phyloP scores from a whole-genome alignment of 176 grass and related monocot species.

The Melocanna baccifera region DNA sequence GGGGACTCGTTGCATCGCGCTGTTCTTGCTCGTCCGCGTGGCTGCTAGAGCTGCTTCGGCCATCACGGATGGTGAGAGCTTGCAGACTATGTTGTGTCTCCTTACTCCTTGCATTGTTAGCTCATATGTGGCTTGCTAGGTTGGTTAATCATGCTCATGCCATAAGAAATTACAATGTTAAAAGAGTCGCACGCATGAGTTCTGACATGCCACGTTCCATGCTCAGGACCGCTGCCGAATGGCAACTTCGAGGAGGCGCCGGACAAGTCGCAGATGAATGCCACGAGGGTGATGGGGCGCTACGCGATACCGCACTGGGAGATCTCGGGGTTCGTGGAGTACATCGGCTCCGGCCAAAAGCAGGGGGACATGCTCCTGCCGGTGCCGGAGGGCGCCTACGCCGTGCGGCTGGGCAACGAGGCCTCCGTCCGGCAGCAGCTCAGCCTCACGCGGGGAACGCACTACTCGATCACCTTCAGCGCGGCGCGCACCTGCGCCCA shows the following conservation, averaged over 20 bases:
- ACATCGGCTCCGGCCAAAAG: slow-evolving; percentile 47
- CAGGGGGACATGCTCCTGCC: slow-evolving; percentile 58
- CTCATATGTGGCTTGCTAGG: not conserved
- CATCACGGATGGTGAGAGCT: slow-evolving; percentile 39
- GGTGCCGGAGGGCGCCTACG: slow-evolving; percentile 57
- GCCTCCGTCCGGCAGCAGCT: slow-evolving; percentile 52
- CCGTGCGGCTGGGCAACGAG: slow-evolving; percentile 57
- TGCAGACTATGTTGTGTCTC: not conserved
- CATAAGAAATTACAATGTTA: not conserved
- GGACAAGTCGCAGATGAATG: slow-evolving; percentile 32
- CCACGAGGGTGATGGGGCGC: slow-evolving; percentile 34
- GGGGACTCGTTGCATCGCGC: not conserved
- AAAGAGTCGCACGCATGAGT: not conserved
- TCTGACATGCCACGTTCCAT: not conserved
- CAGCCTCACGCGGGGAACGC: slow-evolving; percentile 23
- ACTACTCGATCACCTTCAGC: slow-evolving; percentile 66
- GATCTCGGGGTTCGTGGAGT: slow-evolving; percentile 45
- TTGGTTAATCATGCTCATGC: not conserved
- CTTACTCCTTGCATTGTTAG: not conserved
- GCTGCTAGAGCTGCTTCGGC: slow-evolving; percentile 9
- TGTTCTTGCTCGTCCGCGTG: slow-evolving; percentile 21
- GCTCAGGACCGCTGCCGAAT: slow-evolving; percentile 50
- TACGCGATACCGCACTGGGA: slow-evolving; percentile 53
- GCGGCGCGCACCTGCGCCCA: slow-evolving; percentile 64
- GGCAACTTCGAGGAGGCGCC: slow-evolving; percentile 59